A percentile compares a stretch with the other conserved stretches of the same genome.
These are phyloP conservation scores for Alternaria sp. DNA, from an alignment of 2,329 filamentous ascomycete genomes.

Conservation along the genomic window DNA sequence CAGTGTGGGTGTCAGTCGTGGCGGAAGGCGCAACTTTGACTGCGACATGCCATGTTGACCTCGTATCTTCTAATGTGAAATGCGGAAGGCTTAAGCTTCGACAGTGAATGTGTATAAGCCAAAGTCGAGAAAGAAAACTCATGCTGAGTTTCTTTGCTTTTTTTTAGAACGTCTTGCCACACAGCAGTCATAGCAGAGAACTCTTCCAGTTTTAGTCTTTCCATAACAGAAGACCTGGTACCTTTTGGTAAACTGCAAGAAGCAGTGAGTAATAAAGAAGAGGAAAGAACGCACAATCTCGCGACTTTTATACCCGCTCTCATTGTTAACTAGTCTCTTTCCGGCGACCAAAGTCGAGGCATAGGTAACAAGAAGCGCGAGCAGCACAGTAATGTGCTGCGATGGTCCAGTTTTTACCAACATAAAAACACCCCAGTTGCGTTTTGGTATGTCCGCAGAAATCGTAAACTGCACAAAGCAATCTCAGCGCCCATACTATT, in stretches of 20 bases:
- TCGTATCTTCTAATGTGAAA: no score
- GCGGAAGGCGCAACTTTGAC: no score
- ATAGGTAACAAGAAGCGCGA: not conserved
- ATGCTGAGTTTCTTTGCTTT: no score
- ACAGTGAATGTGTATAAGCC: no score
- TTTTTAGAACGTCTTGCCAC: not conserved
- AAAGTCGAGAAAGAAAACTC: no score
- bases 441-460: not conserved
- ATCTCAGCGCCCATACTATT: fast-evolving
- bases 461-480: not conserved
- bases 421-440: not conserved
- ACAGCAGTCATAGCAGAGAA: not conserved
- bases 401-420: not conserved
- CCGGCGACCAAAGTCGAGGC: not conserved
- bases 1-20: no score
- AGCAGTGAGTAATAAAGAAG: not conserved
- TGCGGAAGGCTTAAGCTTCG: no score
- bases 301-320: not conserved
- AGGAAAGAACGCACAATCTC: fast-evolving
- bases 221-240: no score
- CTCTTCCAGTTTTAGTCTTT: not conserved
- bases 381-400: not conserved
- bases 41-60: no score
- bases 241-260: not conserved
- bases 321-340: not conserved